Evolutionary conservation across 352 stramenopile species (phyloP), one percentile per base, ranked within the genome.

Genomic region (Globisporangium iwayamae): DNA sequence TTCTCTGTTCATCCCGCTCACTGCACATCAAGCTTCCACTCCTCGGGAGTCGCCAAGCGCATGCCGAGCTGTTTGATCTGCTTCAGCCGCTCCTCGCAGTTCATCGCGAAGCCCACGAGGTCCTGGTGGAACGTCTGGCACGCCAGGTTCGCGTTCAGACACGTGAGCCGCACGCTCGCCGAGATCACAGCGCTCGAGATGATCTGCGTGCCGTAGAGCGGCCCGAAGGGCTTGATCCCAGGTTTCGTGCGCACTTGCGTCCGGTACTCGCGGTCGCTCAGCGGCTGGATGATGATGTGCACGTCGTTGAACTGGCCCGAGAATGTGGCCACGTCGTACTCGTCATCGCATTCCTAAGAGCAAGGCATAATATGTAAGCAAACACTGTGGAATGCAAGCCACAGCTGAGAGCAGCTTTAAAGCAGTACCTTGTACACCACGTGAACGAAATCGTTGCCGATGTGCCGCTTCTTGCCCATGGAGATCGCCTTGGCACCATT

Each of bases 401-500:
- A 38, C n/a, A 53, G 41, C 39, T 43, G 25, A 13, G 16, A 20
- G 8, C 25, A 14, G 7, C 25, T 25, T 18, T 9, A 45, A 30
- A 28, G n/a, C 18, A 30, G 22, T 74, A 85, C 77, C 74, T 94
- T 90, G 67, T 93, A 96, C 3, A 95, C 67, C 4, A 96, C 75
- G 52, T 96, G 86, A 2, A 96, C 86, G 61, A 95, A 95, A 56
- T 96, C 87, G 59, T 96, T 96, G 38, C 87, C 87, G 68, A 96
- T 91, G 66, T 95, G 87, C 4, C 87, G 81, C 64, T 96, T 96
- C 67, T 96, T 94, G 71, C 87, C 83, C 78, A 89, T 89, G 5
- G 58, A 54, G 14, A 64, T 34, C 4, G 56, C 28, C 36, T 32
- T 61, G 39, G 61, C 60, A 8, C 13, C 48, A 34, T 52, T 48